Conservation (phyloP, 1,284 basidiomycete genomes). For the Trametes polyzona region DNA sequence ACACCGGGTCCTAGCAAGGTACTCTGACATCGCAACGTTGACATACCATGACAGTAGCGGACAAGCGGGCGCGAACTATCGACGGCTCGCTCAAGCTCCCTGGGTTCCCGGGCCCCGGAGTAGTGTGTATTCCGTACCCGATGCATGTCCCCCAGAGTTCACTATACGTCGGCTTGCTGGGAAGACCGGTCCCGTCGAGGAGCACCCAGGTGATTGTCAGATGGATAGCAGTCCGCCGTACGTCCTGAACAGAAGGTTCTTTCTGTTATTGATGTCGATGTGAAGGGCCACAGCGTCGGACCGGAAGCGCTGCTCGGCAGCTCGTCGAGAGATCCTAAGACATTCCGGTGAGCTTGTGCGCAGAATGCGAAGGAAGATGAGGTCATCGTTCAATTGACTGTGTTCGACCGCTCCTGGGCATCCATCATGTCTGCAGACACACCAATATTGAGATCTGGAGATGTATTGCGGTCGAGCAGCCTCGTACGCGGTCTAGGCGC, state of each 20-base stretch:
- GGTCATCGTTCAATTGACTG: not conserved
- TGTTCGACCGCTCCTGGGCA: not conserved
- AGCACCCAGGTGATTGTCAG: not conserved
- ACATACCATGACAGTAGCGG: too few relatives aligned
- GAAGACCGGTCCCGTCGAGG: not conserved
- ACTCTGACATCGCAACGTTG: too few relatives aligned
- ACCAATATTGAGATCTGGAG: too few relatives aligned
- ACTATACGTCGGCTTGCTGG: not conserved
- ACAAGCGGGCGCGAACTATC: too few relatives aligned
- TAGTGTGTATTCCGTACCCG: too few relatives aligned
- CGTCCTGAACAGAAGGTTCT: too few relatives aligned
- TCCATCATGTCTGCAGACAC: not conserved
- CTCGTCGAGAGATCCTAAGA: not conserved
- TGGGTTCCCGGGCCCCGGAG: too few relatives aligned
- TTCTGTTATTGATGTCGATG: not conserved
- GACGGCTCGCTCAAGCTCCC: too few relatives aligned
- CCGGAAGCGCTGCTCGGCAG: too few relatives aligned
- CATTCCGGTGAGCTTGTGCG: not conserved
- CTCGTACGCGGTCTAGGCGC: constrained; percentile 3
- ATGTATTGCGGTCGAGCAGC: not conserved
- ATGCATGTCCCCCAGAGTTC: not conserved
- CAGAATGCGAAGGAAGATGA: too few relatives aligned
- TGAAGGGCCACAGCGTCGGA: not conserved
- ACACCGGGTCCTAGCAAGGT: too few relatives aligned
- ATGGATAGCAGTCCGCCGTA: not conserved